Evolutionary conservation across 345 rosid species (phyloP).

Genomic region (Hevea brasiliensis): DNA sequence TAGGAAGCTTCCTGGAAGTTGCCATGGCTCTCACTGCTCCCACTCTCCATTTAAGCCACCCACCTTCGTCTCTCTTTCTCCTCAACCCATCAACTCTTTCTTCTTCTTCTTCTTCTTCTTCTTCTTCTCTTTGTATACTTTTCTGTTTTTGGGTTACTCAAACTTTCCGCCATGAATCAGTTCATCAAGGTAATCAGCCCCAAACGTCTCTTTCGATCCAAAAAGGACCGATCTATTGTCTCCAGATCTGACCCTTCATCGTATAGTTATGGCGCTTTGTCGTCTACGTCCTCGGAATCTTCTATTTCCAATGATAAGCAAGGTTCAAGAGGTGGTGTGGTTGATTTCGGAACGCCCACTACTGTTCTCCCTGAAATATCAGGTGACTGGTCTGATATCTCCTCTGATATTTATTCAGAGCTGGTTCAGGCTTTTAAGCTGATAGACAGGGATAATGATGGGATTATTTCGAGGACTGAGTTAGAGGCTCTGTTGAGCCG

Average conservation of each 20-base stretch:
- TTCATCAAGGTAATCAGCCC: conserved; percentile 52
- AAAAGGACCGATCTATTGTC: conserved; percentile 38
- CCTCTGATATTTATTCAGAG: conserved; percentile 36
- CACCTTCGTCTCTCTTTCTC: conserved; percentile 29
- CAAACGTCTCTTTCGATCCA: conserved; percentile 55
- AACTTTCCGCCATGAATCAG: conserved; percentile 37
- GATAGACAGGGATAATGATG: conserved; percentile 59
- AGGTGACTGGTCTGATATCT: conserved; percentile 45
- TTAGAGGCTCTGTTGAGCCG: conserved; percentile 62
- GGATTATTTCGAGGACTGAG: conserved; percentile 50
- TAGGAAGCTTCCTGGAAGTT: conserved; percentile 86
- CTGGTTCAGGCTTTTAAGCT: conserved; percentile 50
- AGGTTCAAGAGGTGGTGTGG: conserved; percentile 1
- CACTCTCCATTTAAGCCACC: conserved; percentile 50
- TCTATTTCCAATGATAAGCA: conserved; percentile 27
- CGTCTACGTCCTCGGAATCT: conserved; percentile 42
- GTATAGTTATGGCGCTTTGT: conserved; percentile 40
- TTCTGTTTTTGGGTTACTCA: too few species aligned
- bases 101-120: background rate
- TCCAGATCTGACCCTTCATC: conserved; percentile 66
- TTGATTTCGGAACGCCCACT: conserved; percentile 53
- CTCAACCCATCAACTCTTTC: conserved; percentile 12
- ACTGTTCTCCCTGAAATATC: conserved; percentile 58
- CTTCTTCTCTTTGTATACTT: background rate
- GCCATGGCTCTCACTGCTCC: conserved; percentile 39